These are phyloP conservation scores for Lichtheimia corymbifera DNA, from an alignment of 371 early-diverging fungal species.

Conservation along the genomic window DNA sequence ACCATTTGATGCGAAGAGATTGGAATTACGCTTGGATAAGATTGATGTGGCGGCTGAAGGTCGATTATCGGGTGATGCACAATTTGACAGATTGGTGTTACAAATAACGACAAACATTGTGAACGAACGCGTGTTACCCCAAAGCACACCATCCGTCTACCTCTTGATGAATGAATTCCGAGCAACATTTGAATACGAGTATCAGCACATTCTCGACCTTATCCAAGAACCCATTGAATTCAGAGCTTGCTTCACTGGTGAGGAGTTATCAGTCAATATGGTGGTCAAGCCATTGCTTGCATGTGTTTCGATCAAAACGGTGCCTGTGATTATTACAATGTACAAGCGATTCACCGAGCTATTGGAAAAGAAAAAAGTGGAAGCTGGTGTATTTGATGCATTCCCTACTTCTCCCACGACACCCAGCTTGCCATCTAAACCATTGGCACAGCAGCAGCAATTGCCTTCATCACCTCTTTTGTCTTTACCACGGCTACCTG, in stretches of 20 bases:
- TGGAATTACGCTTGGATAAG: constrained; percentile 40
- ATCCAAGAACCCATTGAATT: constrained; percentile 37
- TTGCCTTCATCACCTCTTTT: not conserved
- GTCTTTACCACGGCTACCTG: not conserved
- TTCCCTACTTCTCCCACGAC: not conserved
- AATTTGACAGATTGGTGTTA: constrained; percentile 32
- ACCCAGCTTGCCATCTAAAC: not conserved
- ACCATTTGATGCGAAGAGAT: constrained; percentile 45
- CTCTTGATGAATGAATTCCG: constrained; percentile 33
- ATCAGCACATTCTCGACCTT: constrained; percentile 63
- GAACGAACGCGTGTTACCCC: constrained; percentile 2
- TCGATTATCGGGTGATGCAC: constrained; percentile 53
- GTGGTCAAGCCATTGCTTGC: constrained; percentile 29
- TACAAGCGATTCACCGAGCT: constrained; percentile 48
- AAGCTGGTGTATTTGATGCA: constrained; percentile 29
- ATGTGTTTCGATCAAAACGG: constrained; percentile 59
- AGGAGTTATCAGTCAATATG: constrained; percentile 20
- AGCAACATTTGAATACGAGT: constrained; percentile 67
- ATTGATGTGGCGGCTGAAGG: constrained; percentile 59
- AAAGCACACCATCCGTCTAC: constrained; percentile 16
- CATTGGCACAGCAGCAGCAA: too few relatives aligned
- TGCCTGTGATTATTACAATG: constrained; percentile 67
- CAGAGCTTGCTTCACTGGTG: constrained; percentile 18
- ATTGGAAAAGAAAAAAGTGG: constrained; percentile 59
- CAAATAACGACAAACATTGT: constrained; percentile 14